Percentiles rank a stretch among this genome's conserved stretches.
These are phyloP conservation scores for Solanum paucissectum DNA, from an alignment of 257 asterid genomes.

Conservation along the genomic window DNA sequence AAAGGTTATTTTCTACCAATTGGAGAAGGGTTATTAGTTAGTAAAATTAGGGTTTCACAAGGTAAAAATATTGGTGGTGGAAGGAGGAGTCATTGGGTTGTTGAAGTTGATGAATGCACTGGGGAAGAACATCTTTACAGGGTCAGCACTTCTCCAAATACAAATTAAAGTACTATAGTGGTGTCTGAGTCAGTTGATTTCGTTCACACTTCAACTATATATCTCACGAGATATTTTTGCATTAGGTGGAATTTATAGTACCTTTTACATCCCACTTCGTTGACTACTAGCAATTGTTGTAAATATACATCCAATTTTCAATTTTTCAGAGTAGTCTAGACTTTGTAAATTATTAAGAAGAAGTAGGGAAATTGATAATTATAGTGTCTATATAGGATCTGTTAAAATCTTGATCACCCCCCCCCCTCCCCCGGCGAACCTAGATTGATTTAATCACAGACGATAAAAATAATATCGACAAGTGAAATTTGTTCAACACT, in stretches of 20 bases:
- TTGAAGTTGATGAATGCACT: constrained; percentile 15
- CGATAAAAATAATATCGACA: too few species aligned
- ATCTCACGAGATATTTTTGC: background rate
- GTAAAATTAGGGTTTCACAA: constrained; percentile 5
- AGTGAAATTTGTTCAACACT: too few species aligned
- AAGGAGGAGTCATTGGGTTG: constrained; percentile 47
- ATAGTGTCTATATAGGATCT: background rate
- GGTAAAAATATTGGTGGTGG: background rate
- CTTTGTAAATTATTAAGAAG: background rate
- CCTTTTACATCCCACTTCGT: background rate
- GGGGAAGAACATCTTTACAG: constrained; percentile 2
- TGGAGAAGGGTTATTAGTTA: constrained; percentile 53
- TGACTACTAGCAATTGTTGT: background rate
- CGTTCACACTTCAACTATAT: background rate
- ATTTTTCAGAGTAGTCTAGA: background rate
- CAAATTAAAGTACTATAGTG: background rate
- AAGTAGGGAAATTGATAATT: background rate
- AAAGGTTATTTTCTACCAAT: constrained; percentile 51
- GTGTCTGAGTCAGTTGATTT: background rate
- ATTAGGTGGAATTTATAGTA: background rate
- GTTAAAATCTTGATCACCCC: background rate
- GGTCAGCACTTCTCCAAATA: background rate
- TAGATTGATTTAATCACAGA: too few species aligned
- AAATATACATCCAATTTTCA: background rate
- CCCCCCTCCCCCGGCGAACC: too few species aligned